Percentiles rank a stretch among this genome's conserved stretches.
phyloP scores from a whole-genome alignment of 805 yeast species.

The Saccharomycopsis sp. region DNA sequence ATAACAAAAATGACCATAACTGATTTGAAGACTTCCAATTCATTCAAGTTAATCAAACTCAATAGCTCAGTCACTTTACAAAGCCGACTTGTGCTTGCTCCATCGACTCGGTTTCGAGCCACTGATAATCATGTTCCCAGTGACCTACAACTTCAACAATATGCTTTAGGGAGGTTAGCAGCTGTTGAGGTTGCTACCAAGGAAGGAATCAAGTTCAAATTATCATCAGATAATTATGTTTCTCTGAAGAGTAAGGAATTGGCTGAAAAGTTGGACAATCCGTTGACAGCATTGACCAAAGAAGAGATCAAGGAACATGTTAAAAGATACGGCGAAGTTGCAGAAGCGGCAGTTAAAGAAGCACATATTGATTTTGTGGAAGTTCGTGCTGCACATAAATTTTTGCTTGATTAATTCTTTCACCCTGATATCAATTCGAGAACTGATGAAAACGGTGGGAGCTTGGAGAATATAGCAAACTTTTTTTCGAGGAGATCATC shows the following conservation, averaged over 20 bases:
- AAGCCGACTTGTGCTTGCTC: constrained; percentile 42
- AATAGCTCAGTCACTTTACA: constrained; percentile 28
- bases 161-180: constrained; percentile 54
- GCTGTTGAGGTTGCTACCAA: constrained; percentile 34
- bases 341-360: no score
- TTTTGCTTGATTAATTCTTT: constrained; percentile 49
- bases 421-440: constrained; percentile 39
- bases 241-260: no score
- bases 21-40: constrained; percentile 25
- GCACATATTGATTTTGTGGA: constrained; percentile 60
- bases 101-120: constrained; percentile 44
- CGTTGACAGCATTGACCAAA: constrained; percentile 26
- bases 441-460: constrained; percentile 51
- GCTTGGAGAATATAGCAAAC: constrained; percentile 43
- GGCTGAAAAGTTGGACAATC: constrained; percentile 30
- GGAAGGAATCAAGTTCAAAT: constrained; percentile 33
- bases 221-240: constrained; percentile 39
- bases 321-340: constrained; percentile 32
- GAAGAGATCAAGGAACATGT: constrained; percentile 35
- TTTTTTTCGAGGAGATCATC: no score
- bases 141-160: constrained; percentile 45
- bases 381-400: constrained; percentile 64
- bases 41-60: constrained; percentile 36
- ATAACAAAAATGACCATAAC: constrained; percentile 2
- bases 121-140: constrained; percentile 35